These are phyloP conservation scores for Boletus insuetus DNA, from an alignment of 768 basidiomycete species.

Conservation along the genomic window DNA sequence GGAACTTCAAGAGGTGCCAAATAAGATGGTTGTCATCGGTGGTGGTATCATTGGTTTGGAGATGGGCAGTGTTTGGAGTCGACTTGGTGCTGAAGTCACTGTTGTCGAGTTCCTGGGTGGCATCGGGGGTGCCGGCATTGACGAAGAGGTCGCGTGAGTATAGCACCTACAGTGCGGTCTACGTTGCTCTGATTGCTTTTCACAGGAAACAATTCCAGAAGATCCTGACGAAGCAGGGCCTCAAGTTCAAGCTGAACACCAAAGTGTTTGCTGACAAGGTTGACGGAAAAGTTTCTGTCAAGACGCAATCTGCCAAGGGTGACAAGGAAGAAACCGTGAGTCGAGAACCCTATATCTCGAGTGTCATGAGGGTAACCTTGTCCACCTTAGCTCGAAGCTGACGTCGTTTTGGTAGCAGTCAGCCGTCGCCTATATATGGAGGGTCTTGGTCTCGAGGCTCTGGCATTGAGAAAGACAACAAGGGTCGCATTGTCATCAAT, in stretches of 20 bases:
- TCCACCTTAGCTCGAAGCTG: slow-evolving; percentile 70
- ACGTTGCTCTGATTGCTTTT: not conserved
- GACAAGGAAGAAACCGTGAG: slow-evolving; percentile 86
- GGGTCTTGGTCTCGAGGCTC: slow-evolving; percentile 86
- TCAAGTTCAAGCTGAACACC: slow-evolving; percentile 80
- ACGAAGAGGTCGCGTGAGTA: slow-evolving; percentile 88
- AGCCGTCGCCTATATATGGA: slow-evolving; percentile 90
- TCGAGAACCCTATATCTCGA: not conserved
- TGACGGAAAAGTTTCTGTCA: slow-evolving; percentile 78
- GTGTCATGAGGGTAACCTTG: not conserved
- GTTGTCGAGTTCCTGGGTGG: slow-evolving; percentile 93
- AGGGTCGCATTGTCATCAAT: slow-evolving; percentile 55
- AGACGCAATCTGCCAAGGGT: slow-evolving; percentile 90
- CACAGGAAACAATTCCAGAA: slow-evolving; percentile 92
- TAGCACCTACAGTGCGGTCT: not conserved
- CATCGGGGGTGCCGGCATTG: slow-evolving; percentile 93
- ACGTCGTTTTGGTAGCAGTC: slow-evolving; percentile 93
- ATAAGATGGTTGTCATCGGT: slow-evolving; percentile 97
- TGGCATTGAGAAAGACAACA: slow-evolving; percentile 88
- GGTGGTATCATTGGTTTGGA: slow-evolving; percentile 98
- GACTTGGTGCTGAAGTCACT: slow-evolving; percentile 92
- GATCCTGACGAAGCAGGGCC: slow-evolving; percentile 83
- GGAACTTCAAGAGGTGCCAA: slow-evolving; percentile 83
- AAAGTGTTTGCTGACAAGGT: slow-evolving; percentile 73
- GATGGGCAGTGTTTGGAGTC: slow-evolving; percentile 97